Percentiles rank a stretch among this genome's conserved stretches.
phyloP scores from a whole-genome alignment of 1,139 yeast species.

The Geotrichum klebahnii region DNA sequence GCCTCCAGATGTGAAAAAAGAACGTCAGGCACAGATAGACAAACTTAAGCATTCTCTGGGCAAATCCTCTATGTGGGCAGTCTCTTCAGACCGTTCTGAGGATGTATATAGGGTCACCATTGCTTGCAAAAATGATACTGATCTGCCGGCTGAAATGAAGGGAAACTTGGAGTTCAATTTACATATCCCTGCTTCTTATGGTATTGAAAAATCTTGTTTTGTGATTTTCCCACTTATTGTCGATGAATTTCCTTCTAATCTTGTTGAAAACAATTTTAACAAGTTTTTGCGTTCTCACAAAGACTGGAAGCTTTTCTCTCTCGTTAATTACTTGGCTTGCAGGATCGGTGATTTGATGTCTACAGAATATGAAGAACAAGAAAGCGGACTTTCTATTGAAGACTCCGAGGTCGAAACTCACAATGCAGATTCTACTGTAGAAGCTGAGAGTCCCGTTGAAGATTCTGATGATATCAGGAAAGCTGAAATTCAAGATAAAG shows the following conservation, averaged over 20 bases:
- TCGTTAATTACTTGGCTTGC: conserved; percentile 33
- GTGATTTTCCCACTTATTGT: conserved; percentile 25
- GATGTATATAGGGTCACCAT: conserved; percentile 13
- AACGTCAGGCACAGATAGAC: conserved; percentile 18
- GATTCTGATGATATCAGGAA: conserved; percentile 20
- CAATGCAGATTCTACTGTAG: background rate
- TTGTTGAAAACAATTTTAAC: conserved; percentile 35
- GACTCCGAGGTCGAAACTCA: conserved; percentile 1
- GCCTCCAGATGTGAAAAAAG: conserved; percentile 18
- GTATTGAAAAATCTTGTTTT: conserved; percentile 26
- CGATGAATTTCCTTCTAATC: conserved; percentile 28
- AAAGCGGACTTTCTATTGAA: background rate
- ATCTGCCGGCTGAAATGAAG: conserved; percentile 22
- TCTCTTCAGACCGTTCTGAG: conserved; percentile 21
- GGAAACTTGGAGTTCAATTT: conserved; percentile 26
- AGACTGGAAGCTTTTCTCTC: conserved; percentile 35
- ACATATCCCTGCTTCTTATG: conserved; percentile 33
- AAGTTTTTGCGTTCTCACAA: conserved; percentile 29
- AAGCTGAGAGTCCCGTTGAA: conserved; percentile 17
- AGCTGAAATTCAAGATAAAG: conserved; percentile 24
- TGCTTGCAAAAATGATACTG: background rate
- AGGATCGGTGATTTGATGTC: conserved; percentile 29
- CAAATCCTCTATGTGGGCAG: conserved; percentile 13
- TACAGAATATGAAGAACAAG: conserved; percentile 15
- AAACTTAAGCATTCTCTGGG: conserved; percentile 20